Base-by-base conservation (phyloP, 768 basidiomycete species). In the Leucogyrophana mollusca region DNA sequence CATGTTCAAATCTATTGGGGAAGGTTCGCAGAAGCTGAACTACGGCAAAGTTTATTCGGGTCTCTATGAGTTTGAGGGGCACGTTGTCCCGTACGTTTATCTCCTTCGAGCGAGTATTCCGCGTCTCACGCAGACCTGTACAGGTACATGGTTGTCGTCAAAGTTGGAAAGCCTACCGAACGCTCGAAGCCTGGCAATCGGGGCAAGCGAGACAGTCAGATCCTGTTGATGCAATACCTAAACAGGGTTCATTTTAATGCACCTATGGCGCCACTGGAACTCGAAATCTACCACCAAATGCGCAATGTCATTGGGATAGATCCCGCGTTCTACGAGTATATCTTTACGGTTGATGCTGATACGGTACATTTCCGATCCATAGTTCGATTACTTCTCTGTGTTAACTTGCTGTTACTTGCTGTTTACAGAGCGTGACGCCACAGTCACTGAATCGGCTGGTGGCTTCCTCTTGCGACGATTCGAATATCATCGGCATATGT, bases 211-310 rank as follows among this genome's bases (percentile, higher is more conserved):
- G 82, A 84, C 60, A 83, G 82, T 60, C 82, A 84, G 54, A 78
- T 84, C 52, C 52, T 82, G 14, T 57, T 85, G 40, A 76, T 85
- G 74, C 80, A 82, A 50, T 84, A 82, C 62, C 72, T 85, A 50
- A 85, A 85, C 58, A 69, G 79, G 24, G 82, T 85, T 13, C 83
- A 85, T 62, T 85, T 85, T 58, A 77, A 85, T 53, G 64, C 78
- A 2, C 77, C 83, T 0, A 85, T 85, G 83, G 66, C 71, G 7
- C 83, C 83, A 3, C 63, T 85, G 49, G 83, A 85, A 59, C 61
- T 85, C 40, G 83, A 85, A 59, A 80, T 85, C 57, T 85, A 82
- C 55, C 83, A 85, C 55, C 84, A 85, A 53, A 85, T 85, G 82
- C 77, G 82, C 40, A 83, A 85, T 49, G 80, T 85, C 52, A 83